Evolutionary conservation across 2,329 filamentous ascomycete species (phyloP).

Genomic region (Cryphonectria japonica): DNA sequence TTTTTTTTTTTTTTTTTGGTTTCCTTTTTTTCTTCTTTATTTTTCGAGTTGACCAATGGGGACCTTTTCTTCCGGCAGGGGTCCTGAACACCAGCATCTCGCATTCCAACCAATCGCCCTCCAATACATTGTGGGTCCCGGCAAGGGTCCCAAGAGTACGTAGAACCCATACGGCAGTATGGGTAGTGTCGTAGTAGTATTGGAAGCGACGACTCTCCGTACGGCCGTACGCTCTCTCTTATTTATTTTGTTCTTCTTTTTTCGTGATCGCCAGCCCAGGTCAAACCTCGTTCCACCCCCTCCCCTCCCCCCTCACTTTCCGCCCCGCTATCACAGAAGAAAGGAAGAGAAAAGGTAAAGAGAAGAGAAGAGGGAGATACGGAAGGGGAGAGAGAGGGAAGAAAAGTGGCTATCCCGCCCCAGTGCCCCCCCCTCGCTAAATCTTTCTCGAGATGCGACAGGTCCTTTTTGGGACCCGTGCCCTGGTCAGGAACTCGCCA

Average conservation of each 20-base stretch:
- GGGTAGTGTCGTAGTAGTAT: neutral
- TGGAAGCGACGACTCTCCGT: neutral
- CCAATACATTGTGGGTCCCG: neutral
- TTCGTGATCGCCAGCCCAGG: neutral
- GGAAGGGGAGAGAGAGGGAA: neutral
- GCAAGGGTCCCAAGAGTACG: neutral
- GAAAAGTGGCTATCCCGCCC: conserved; percentile 22
- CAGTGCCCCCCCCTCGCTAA: conserved; percentile 15
- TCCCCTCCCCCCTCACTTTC: neutral
- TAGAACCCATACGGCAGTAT: neutral
- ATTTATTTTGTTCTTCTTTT: neutral
- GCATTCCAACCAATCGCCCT: conserved; percentile 26
- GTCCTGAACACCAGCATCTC: conserved; percentile 17
- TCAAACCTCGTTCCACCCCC: neutral
- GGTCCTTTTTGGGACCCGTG: conserved; percentile 10
- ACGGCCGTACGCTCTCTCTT: neutral
- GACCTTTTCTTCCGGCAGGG: conserved; percentile 11
- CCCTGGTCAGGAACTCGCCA: conserved; percentile 3
- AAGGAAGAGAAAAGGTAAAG: neutral
- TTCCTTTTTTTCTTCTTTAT: conserved; percentile 27
- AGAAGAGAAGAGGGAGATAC: too few species aligned
- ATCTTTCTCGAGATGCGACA: conserved; percentile 29
- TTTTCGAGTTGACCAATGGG: conserved; percentile 25
- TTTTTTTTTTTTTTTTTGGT: conserved; percentile 20
- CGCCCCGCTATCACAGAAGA: neutral